Evolutionary conservation across 1,284 basidiomycete genomes (phyloP), one percentile per base, ranked within the genome.

Genomic region (Tilletia horrida): DNA sequence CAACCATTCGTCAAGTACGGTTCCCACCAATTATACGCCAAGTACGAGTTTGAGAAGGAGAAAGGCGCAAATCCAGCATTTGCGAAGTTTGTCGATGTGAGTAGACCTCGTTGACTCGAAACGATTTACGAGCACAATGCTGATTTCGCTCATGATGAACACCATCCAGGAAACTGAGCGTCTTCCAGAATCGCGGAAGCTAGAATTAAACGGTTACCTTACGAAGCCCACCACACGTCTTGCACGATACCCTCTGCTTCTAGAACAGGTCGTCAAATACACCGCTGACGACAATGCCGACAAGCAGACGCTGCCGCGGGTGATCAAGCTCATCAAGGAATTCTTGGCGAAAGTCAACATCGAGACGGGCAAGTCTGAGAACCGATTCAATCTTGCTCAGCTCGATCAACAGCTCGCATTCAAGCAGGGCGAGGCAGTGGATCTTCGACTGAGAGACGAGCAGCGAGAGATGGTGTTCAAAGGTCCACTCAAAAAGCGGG

Each of bases 21-120:
- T 55, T 89, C 93, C 8, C 94, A 98, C 82, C 96, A 98, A 82
- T 85, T 97, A 67, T 97, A 96, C 82, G 96, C 95, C 23, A 98
- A 98, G 83, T 97, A 93, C 82, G 93, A 97, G 84, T 97, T 98
- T 82, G 96, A 98, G 85, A 95, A 93, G 86, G 96, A 98, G 85
- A 97, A 97, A 85, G 88, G 87, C 64, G 86, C 88, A 63, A 98
- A 99, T 84, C 87, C 90, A 0, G 90, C 88, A n/a, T 99, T 99
- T 84, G 90, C 92, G 66, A 88, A 88, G 75, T 99, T 98, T 83
- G 96, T 98, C 61, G 96, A 97, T 85, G 66, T 64, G 42, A 55
- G 62, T 45, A 3, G 21, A 8, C 14, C 18, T 14, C 35, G 35
- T n/a, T n/a, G 11, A 11, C 35, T 40, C 35, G 35, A 14, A 35